Conservation (phyloP, 2,329 filamentous ascomycete genomes). For the Ascochyta koolunga region DNA sequence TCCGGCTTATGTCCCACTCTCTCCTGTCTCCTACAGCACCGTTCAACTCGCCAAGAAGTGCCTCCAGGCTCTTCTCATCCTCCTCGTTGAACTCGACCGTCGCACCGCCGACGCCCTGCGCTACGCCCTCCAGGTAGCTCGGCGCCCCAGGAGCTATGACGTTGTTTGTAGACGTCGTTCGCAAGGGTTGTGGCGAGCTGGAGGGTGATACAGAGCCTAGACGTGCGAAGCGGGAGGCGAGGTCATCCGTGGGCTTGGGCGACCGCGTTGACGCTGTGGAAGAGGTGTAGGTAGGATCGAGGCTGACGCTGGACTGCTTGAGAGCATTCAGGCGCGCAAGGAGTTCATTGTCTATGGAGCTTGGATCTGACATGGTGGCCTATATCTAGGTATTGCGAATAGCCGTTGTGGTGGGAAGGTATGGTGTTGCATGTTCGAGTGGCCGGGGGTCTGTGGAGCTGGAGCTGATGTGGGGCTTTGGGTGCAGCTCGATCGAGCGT, state of each 20-base stretch:
- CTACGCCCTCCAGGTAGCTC: constrained; percentile 42
- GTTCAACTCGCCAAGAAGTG: constrained; percentile 52
- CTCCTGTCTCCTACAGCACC: constrained; percentile 35
- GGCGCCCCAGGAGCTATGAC: constrained; percentile 39
- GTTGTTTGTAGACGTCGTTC: constrained; percentile 26
- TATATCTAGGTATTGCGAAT: background rate
- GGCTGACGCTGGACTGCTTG: constrained; percentile 51
- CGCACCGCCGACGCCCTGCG: constrained; percentile 35
- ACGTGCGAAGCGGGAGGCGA: constrained; percentile 47
- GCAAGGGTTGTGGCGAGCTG: constrained; percentile 33
- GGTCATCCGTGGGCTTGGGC: constrained; percentile 36
- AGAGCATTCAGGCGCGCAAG: constrained; percentile 57
- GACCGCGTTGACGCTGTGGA: constrained; percentile 22
- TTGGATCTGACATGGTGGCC: constrained; percentile 25
- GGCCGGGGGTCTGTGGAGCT: constrained; percentile 6
- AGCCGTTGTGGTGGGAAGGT: background rate
- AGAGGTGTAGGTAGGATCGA: constrained; percentile 33
- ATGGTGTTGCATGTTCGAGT: constrained; percentile 6
- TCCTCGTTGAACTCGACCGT: constrained; percentile 42
- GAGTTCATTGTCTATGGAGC: constrained; percentile 48
- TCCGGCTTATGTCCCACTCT: constrained; percentile 49
- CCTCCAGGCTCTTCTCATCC: constrained; percentile 55
- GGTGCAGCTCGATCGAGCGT: background rate
- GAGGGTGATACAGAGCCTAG: constrained; percentile 41
- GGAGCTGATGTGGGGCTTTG: constrained; percentile 5